phyloP scores from a whole-genome alignment of 179 eudicot genomes.

The Drosera spatulata region DNA sequence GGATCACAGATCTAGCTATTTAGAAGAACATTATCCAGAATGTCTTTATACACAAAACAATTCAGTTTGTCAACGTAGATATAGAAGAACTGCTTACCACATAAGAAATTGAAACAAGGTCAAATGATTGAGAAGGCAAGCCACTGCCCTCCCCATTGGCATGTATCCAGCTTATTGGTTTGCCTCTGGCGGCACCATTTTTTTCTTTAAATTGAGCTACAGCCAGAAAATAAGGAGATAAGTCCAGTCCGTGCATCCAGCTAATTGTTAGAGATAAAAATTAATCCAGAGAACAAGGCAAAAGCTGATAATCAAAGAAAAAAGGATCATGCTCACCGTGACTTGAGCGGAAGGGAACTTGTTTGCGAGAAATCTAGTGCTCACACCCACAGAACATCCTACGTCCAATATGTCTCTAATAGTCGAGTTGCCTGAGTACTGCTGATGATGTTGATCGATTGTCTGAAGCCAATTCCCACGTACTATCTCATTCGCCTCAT shows the following conservation, averaged over 20 bases:
- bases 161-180: conserved; percentile 70
- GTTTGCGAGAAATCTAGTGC: conserved; percentile 71
- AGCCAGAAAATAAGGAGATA: conserved; percentile 91
- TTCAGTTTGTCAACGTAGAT: too few relatives aligned
- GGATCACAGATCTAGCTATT: not conserved
- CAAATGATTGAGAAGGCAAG: conserved; percentile 72
- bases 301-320: too few relatives aligned
- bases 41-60: too few relatives aligned
- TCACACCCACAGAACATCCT: conserved; percentile 91
- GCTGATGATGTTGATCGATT: conserved; percentile 59
- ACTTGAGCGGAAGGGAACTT: conserved; percentile 70
- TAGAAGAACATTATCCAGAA: too few relatives aligned
- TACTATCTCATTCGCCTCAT: conserved; percentile 80
- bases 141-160: conserved; percentile 92
- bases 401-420: conserved; percentile 66
- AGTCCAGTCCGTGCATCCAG: conserved; percentile 65
- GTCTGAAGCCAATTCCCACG: conserved; percentile 92
- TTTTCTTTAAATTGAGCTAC: conserved; percentile 89
- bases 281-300: not conserved
- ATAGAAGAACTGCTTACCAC: too few relatives aligned
- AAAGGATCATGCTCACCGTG: conserved; percentile 30
- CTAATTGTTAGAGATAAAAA: not conserved
- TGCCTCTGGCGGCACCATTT: conserved; percentile 26
- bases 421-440: conserved; percentile 35
- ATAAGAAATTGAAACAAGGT: conserved; percentile 81